These are phyloP conservation scores for Xylona heveae DNA, from an alignment of 495 filamentous ascomycete species.

Conservation along the genomic window DNA sequence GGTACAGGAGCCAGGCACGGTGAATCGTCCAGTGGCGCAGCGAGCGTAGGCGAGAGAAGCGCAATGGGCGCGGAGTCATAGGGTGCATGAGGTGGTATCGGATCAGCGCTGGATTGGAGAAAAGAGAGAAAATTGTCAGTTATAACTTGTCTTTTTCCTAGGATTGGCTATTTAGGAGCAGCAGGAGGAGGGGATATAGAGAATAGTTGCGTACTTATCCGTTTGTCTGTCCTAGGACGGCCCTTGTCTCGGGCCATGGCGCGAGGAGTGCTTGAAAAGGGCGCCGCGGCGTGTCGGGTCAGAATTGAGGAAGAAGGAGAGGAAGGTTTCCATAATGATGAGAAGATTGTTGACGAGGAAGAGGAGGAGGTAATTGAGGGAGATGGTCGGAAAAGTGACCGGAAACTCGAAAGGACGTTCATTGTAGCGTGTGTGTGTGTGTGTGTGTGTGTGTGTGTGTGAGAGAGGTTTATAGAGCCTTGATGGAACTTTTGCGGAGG, in stretches of 20 bases:
- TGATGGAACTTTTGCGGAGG: too few relatives aligned
- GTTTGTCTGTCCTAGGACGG: slow-evolving; percentile 12
- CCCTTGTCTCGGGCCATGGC: neutral
- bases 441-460: too few relatives aligned
- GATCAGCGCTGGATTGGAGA: slow-evolving; percentile 35
- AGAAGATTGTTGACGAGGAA: too few relatives aligned
- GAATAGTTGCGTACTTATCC: slow-evolving; percentile 25
- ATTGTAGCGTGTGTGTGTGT: too few relatives aligned
- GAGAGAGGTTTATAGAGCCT: too few relatives aligned
- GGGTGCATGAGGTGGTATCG: slow-evolving; percentile 45
- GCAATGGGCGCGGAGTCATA: slow-evolving; percentile 51
- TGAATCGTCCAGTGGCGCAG: slow-evolving; percentile 99
- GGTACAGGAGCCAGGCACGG: slow-evolving; percentile 69
- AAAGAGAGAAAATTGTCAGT: slow-evolving; percentile 1
- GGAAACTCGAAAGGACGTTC: too few relatives aligned
- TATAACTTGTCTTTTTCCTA: neutral
- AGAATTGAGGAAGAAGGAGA: too few relatives aligned
- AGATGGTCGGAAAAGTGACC: neutral
- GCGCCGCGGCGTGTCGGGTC: too few relatives aligned
- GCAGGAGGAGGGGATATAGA: slow-evolving; percentile 4
- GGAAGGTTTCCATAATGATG: too few relatives aligned
- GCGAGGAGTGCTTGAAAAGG: neutral
- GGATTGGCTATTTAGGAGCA: slow-evolving; percentile 4
- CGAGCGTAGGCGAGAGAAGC: slow-evolving; percentile 67
- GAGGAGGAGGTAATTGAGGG: neutral